Evolutionary conservation across 306 rosid genomes (phyloP), one percentile per base, ranked within the genome.

Genomic region (Senna siamea): DNA sequence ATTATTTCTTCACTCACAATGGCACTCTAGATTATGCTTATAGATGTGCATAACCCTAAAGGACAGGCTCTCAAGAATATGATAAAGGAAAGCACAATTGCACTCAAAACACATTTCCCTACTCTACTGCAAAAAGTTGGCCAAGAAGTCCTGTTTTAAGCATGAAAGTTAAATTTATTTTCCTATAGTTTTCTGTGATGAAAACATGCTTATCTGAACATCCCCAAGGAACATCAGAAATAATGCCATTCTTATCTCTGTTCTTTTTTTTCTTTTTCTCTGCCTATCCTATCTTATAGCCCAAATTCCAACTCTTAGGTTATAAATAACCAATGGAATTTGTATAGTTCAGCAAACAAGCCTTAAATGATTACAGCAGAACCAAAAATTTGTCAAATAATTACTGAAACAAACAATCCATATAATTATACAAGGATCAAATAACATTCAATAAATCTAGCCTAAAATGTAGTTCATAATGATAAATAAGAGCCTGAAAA

Each of bases 221-320:
- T n/a, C n/a, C n/a, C n/a, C n/a, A 19, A 56, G 41, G 50, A 15
- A 54, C 13, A 28, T 9, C 32, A 51, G 14, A 30, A 43, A 23
- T 58, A 50, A 15, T 34, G 22, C 32, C 72, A 70, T 67, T 32
- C 67, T 19, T 30, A 23, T 46, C 23, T 52, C 76, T 68, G 74
- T 68, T 71, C 47, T 69, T 62, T 69, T 41, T 68, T 68, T n/a
- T 69, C 53, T 69, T 41, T 68, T 68, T n/a, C 40, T 65, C 66
- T 20, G 0, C 18, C n/a, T 43, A 60, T 69, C 50, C 73, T 75
- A 69, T 75, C 65, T 55, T 46, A 62, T 23, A 73, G 11, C 51
- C 66, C 48, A 28, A 58, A 13, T 61, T 69, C 72, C 68, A 58
- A 22, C 22, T 7, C 30, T 76, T 64, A 69, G 53, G 58, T 56